phyloP scores from a whole-genome alignment of 2,329 filamentous ascomycete species.

The Trichoderma oligosporum region DNA sequence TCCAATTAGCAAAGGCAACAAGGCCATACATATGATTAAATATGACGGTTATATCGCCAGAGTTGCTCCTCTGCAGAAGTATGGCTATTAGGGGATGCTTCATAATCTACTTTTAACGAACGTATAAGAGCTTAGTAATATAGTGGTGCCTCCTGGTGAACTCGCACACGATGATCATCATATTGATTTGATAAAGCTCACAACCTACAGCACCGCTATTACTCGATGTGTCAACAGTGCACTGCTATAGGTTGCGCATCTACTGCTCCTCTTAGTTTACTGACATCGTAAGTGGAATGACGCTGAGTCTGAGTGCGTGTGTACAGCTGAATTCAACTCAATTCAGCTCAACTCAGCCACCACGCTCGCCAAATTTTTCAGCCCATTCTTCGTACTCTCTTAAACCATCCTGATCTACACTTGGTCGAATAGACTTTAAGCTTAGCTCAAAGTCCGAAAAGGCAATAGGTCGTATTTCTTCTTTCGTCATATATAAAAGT shows the following conservation, averaged over 20 bases:
- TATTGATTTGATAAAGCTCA: not conserved
- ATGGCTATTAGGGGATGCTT: conserved; percentile 3
- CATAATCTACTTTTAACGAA: not conserved
- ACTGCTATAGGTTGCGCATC: not conserved
- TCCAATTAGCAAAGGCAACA: not conserved
- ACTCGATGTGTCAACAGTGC: not conserved
- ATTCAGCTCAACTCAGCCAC: conserved; percentile 51
- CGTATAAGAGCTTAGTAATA: conserved; percentile 4
- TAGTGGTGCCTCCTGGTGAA: conserved; percentile 1
- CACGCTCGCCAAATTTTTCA: conserved; percentile 84
- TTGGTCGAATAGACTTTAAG: conserved; percentile 79
- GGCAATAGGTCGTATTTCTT: conserved; percentile 84
- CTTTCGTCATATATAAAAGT: conserved; percentile 85
- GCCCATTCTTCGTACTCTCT: conserved; percentile 95
- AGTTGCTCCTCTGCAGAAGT: not conserved
- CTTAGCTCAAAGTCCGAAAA: conserved; percentile 81
- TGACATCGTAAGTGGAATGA: not conserved
- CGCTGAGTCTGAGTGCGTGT: not conserved
- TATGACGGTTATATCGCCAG: not conserved
- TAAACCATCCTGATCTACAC: conserved; percentile 79
- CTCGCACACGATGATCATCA: not conserved
- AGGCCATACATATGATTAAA: conserved; percentile 2
- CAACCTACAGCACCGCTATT: not conserved
- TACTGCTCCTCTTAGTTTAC: not conserved
- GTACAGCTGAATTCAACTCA: not conserved